Base-by-base conservation (phyloP, 176 grass and related monocot species). In the Raddia guianensis region DNA sequence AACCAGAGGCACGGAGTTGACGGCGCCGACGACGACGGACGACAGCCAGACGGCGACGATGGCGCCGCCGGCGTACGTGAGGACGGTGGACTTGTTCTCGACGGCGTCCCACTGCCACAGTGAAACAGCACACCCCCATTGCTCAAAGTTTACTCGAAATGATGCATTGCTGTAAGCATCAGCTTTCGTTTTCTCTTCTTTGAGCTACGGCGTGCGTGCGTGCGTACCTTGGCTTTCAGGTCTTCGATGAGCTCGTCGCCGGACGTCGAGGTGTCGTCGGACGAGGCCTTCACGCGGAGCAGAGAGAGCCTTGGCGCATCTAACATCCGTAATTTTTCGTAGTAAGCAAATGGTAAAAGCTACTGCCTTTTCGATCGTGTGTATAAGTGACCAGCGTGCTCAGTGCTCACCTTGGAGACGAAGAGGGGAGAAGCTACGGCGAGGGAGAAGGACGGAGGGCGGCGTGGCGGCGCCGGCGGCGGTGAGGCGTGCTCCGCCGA, bases 1-100 rank as follows among this genome's bases (percentile, higher is more conserved):
- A 89, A 94, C 95, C 90, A 98, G 76, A 43, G 95, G 95, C 63
- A 98, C 88, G 3, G 92, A 92, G 74, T 98, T 94, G 73, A 98
- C n/a, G 52, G 95, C 90, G 27, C 90, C 90, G 46, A 98, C 88
- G 69, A 98, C 35, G 58, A 94, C 77, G 8, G 88, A 94, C 51
- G 92, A 93, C 16, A 98, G 75, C 95, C 95, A 98, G 19, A 91
- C 20, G 33, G 90, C 92, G 40, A 98, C 74, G 81, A 92, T 34
- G 64, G 92, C 92, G 35, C 90, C 92, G 7, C 88, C 90, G 14
- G 88, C 95, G 62, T 98, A 98, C 42, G 91, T 89, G 72, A 94
- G 78, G 19, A 94, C 95, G 21, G 90, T 94, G 68, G 80, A 87
- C 85, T 98, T 98, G 77, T 98, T 91, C 86, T 98, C 95, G 4